These are phyloP conservation scores for Spencermartinsiella europaea DNA, from an alignment of 805 yeast species.

Conservation along the genomic window DNA sequence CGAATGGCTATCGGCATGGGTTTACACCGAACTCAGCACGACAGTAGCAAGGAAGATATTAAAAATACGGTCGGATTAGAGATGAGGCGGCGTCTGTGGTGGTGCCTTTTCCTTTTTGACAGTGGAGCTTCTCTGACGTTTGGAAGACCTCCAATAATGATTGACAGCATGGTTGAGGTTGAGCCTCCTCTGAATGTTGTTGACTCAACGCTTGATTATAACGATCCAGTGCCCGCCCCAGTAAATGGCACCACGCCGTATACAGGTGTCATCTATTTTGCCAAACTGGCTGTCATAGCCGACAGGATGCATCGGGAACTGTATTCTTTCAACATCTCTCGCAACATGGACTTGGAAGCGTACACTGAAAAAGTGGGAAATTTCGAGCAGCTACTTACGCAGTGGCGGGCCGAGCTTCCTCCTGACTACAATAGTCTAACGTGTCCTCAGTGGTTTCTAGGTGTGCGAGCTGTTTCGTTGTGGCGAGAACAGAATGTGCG, in stretches of 20 bases:
- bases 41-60: conserved; percentile 27
- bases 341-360: conserved; percentile 36
- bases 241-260: conserved; percentile 43
- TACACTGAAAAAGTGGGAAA: conserved; percentile 38
- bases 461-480: conserved; percentile 44
- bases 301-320: conserved; percentile 42
- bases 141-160: conserved; percentile 56
- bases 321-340: conserved; percentile 37
- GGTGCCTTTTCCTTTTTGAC: conserved; percentile 61
- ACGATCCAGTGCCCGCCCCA: conserved; percentile 18
- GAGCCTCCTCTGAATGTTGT: conserved; percentile 43
- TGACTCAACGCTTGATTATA: conserved; percentile 33
- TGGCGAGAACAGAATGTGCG: conserved; percentile 54
- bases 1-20: conserved; percentile 67
- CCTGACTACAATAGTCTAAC: conserved; percentile 25
- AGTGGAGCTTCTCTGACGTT: conserved; percentile 59
- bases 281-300: conserved; percentile 43
- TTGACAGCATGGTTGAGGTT: conserved; percentile 40
- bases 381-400: conserved; percentile 39
- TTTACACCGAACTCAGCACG: conserved; percentile 48
- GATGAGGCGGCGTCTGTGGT: conserved; percentile 59
- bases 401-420: conserved; percentile 39
- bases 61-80: conserved; percentile 42
- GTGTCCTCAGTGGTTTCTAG: conserved; percentile 49
- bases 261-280: conserved; percentile 49